Evolutionary conservation across 768 basidiomycete species (phyloP), one percentile per base, ranked within the genome.

Genomic region (Rhizopogon sp.): DNA sequence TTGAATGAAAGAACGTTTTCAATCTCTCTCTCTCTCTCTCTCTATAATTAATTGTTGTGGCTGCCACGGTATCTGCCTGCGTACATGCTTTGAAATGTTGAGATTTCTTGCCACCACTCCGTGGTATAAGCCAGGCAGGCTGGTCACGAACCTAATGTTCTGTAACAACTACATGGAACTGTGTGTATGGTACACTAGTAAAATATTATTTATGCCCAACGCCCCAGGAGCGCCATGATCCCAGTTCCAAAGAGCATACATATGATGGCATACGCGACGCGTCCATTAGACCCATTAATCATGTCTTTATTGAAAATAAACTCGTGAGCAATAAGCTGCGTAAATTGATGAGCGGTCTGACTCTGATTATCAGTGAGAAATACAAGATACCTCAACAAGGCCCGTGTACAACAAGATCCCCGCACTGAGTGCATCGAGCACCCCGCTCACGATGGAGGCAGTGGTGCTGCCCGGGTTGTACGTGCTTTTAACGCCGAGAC

Each of bases 351-450:
- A 63, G 53, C 37, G 41, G 16, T 13, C 33, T 3, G 4, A 11
- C 6, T 10, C 14, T 13, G 39, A 6, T 39, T 3, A 29, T 40
- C 1, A 7, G 43, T 20, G n/a, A 58, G 16, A 40, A 41, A 33
- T 14, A 42, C 20, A 20, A 61, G 75, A 37, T 57, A 87, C 87
- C 79, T 94, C 91, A 35, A 93, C 92, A 22, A 92, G 74, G 22
- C 90, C 90, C 0, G 92, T 93, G 66, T 91, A 94, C 13, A 96
- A 71, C 44, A 98, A 71, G 63, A 98, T 93, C 2, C 96, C 96
- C 0, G 92, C 78, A 52, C 90, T 93, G 35, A 90, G 70, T 2
- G 93, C 79, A 64, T 98, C 96, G 62, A 98, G 75, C 0, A 90
- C 72, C 20, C 96, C 96, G 57, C 85, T 87, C 61, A 93, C 88